Base-by-base conservation (phyloP, 179 eudicot genomes). In the Beta macrorhiza region DNA sequence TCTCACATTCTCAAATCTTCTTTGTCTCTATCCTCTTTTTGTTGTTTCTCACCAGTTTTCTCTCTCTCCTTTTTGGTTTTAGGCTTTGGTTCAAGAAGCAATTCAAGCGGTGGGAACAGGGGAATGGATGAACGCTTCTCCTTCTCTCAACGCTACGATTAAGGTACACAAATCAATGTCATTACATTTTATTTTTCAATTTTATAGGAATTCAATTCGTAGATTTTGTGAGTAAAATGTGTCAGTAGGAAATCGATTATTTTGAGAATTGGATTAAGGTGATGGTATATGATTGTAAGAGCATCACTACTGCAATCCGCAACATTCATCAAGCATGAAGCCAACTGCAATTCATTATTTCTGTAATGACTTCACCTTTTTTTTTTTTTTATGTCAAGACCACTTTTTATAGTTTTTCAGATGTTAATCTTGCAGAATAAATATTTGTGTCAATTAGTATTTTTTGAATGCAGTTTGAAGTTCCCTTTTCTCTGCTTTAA, bases 211-310 rank as follows among this genome's bases (percentile, higher is more conserved):
- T 25, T 25, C 25, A 25, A 25, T 45, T 69, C 10, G 75, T 47
- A 19, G 58, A 72, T 72, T 9, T 49, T 49, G 14, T 72, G 11
- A 0, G 5, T 51, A 29, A 45, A 19, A 25, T 73, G 0, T 53
- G 22, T 74, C 2, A 2, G n/a, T 58, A 92, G 95, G 99, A 95
- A 87, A 95, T 95, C 73, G 99, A 98, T 17, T 98, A 95, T 69
- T 95, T 95, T 67, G 99, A 95, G 88, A 95, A 95, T 81, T 95
- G 99, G 99, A 93, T 96, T 87, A 96, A 92, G 90, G 91, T 90
- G 20, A 93, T 96, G 98, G 94, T 90, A 81, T 89, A 85, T 72
- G 97, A 93, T 84, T 94, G 97, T 83, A 91, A 87, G 84, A 92
- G 88, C 80, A 88, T 96, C 72, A 88, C 78, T 83, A 84, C 93